These are phyloP conservation scores for Spizellomyces punctatus DNA, from an alignment of 192 early-diverging fungal species.

Conservation along the genomic window DNA sequence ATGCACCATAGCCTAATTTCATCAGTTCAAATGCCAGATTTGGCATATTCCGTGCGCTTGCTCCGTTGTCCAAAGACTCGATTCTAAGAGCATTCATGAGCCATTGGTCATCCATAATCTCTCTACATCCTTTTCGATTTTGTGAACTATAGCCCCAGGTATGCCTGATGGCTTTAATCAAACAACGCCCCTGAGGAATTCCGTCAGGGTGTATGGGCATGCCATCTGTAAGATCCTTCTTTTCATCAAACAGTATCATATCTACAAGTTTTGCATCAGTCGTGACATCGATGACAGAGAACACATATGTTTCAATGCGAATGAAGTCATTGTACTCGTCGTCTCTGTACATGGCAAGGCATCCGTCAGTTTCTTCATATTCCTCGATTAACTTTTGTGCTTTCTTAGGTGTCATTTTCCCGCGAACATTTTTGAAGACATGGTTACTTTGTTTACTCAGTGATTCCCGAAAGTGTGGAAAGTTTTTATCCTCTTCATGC, in stretches of 20 bases:
- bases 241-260: slow-evolving; percentile 24
- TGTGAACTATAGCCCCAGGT: slow-evolving; percentile 1
- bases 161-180: background rate
- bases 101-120: slow-evolving; percentile 12
- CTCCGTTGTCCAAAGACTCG: background rate
- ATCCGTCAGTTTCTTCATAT: background rate
- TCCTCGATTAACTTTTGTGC: background rate
- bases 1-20: background rate
- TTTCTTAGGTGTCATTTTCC: slow-evolving; percentile 4
- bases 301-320: slow-evolving; percentile 5
- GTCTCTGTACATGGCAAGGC: too few relatives aligned
- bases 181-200: background rate
- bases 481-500: too few relatives aligned
- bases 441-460: background rate
- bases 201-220: background rate
- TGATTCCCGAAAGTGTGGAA: slow-evolving; percentile 1
- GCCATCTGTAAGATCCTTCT: slow-evolving; percentile 3
- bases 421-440: slow-evolving; percentile 6
- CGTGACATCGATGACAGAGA: slow-evolving; percentile 3
- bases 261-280: background rate
- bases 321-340: background rate
- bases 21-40: background rate
- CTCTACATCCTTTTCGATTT: background rate
- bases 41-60: background rate
- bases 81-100: background rate